Evolutionary conservation across 805 yeast genomes (phyloP), one percentile per base, ranked within the genome.

Genomic region (Ogataea trehaloabstinens): DNA sequence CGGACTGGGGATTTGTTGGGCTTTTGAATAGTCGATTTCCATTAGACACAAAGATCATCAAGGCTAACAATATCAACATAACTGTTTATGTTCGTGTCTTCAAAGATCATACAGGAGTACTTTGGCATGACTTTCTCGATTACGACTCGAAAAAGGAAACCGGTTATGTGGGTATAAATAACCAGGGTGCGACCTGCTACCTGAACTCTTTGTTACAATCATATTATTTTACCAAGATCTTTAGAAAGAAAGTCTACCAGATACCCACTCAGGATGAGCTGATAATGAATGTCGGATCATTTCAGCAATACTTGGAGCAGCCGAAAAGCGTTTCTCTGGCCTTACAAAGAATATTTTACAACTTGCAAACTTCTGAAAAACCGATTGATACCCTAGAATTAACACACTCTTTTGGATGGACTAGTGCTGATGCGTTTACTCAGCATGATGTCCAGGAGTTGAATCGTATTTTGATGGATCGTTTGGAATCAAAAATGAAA

Each of bases 151-250:
- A 89, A 58, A 76, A 80, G 52, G 79, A 69, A 37, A 87, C 98
- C 0, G 97, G 98, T 0, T 89, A 73, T 58, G 95, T 89, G 6
- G 99, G 99, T 1, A 76, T 93, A 45, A 82, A 79, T 49, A 93
- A 93, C 56, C 99, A 93, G 66, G 99, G 99, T 46, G 99, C 99
- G 2, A 93, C 99, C 0, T 93, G 99, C 61, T 93, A 93, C 63
- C 74, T 93, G 57, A 93, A 93, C 60, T 91, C 98, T 0, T 70
- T 93, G 42, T 64, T 93, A 38, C 99, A 93, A 61, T 85, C 96
- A 8, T 85, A 93, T 51, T 93, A 73, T 60, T 87, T 87, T 56
- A 93, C 99, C 0, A 80, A 79, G 46, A 67, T 70, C 21, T 93
- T 93, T 64, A 74, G 97, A 46, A 79, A 80, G 52, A 76, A 89